Evolutionary conservation across 108 stramenopile genomes (phyloP).

Genomic region (Nitzschia sp.): DNA sequence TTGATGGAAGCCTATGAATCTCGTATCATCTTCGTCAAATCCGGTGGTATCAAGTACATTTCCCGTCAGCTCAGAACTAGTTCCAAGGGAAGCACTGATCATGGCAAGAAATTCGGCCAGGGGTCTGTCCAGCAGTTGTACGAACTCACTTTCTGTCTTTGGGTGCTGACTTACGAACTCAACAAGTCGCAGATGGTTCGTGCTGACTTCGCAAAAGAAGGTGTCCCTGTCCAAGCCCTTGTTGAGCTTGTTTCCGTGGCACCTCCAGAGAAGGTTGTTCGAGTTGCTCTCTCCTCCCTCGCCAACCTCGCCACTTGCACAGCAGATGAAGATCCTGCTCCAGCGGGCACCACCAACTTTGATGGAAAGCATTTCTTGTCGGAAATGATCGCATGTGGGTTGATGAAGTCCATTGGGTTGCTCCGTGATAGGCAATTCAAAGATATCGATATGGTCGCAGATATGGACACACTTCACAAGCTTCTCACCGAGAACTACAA

Average conservation of each 20-base stretch:
- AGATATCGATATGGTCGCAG: constrained; percentile 87
- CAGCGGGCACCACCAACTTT: constrained; percentile 24
- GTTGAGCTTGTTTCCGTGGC: constrained; percentile 84
- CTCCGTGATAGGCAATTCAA: constrained; percentile 87
- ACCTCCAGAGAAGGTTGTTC: constrained; percentile 91
- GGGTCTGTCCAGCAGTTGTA: constrained; percentile 92
- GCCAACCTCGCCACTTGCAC: constrained; percentile 78
- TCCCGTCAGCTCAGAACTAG: constrained; percentile 74
- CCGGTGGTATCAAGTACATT: constrained; percentile 87
- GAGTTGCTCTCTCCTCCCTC: constrained; percentile 82
- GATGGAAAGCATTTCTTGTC: constrained; percentile 70
- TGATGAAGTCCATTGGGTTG: constrained; percentile 83
- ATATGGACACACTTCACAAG: constrained; percentile 76
- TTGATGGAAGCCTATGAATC: constrained; percentile 77
- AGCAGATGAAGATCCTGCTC: constrained; percentile 42
- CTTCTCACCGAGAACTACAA: constrained; percentile 82
- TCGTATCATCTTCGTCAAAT: constrained; percentile 71
- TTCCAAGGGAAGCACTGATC: constrained; percentile 33
- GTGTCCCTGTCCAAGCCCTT: constrained; percentile 56
- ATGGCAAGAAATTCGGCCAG: constrained; percentile 56
- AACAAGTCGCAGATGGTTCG: constrained; percentile 64
- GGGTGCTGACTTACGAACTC: constrained; percentile 90
- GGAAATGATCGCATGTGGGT: constrained; percentile 90
- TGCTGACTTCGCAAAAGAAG: constrained; percentile 79
- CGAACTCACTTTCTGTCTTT: constrained; percentile 92